phyloP scores from a whole-genome alignment of 306 rosid species.

The Bauhinia variegata region DNA sequence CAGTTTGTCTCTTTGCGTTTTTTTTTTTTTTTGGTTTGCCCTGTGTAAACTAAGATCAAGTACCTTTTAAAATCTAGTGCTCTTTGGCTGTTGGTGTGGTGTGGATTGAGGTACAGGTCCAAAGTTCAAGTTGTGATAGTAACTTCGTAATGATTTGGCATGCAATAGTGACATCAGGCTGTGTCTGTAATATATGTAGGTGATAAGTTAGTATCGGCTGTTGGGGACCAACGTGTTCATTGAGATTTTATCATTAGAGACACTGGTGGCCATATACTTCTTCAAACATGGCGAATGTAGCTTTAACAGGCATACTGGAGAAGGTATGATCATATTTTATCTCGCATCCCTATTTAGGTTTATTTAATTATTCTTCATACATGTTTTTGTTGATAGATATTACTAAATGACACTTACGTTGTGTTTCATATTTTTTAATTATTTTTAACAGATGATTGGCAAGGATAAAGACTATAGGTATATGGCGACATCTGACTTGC shows the following conservation, averaged over 20 bases:
- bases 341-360: background rate
- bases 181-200: no score
- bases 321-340: slow-evolving; percentile 55
- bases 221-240: no score
- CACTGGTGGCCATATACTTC: background rate
- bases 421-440: slow-evolving; percentile 20
- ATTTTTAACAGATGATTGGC: slow-evolving; percentile 73
- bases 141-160: no score
- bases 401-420: background rate
- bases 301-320: slow-evolving; percentile 75
- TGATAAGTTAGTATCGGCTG: no score
- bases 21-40: no score
- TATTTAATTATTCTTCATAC: background rate
- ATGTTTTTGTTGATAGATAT: background rate
- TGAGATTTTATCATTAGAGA: slow-evolving; percentile 13
- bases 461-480: slow-evolving; percentile 94
- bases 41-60: background rate
- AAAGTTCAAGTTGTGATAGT: no score
- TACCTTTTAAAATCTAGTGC: background rate
- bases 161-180: no score
- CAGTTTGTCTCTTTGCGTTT: background rate
- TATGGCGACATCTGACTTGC: slow-evolving; percentile 94
- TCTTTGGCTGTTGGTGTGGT: background rate
- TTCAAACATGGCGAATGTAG: slow-evolving; percentile 68
- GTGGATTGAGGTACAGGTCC: no score